Evolutionary conservation across 139 green algal species (phyloP).

Genomic region (Chlorella sp.): DNA sequence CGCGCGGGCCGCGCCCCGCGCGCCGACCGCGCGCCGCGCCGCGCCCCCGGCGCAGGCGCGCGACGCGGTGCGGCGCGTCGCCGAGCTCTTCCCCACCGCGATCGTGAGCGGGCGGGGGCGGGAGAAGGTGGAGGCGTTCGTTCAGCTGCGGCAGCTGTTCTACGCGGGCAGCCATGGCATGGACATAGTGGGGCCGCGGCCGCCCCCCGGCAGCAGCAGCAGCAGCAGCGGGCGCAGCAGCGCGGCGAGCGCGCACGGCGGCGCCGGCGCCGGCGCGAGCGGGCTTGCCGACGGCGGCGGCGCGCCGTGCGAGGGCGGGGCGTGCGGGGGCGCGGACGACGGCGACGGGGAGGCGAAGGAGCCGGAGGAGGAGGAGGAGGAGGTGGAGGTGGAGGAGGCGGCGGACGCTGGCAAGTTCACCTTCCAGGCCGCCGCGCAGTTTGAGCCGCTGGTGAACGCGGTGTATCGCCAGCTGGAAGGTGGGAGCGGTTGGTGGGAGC

Average conservation of each 20-base stretch:
- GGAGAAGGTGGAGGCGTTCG: conserved; percentile 93
- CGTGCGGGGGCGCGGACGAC: background rate
- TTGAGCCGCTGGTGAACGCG: conserved; percentile 80
- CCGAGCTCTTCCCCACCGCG: conserved; percentile 87
- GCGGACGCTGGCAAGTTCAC: conserved; percentile 14
- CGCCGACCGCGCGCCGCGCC: too few species aligned
- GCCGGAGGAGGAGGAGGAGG: background rate
- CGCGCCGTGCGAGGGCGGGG: background rate
- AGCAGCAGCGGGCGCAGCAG: background rate
- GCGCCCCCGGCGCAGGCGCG: conserved; percentile 68
- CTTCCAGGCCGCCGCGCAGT: conserved; percentile 87
- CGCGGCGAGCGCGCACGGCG: too few species aligned
- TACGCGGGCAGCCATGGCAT: conserved; percentile 98
- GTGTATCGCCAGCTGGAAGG: conserved; percentile 62
- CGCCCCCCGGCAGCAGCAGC: conserved; percentile 1
- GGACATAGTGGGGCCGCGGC: conserved; percentile 89
- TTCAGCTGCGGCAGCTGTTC: conserved; percentile 91
- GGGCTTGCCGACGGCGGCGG: too few species aligned
- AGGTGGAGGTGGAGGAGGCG: conserved; percentile 6
- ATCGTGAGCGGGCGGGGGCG: conserved; percentile 93
- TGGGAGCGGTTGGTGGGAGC: conserved; percentile 5
- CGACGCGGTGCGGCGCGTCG: conserved; percentile 70
- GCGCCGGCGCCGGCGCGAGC: too few species aligned
- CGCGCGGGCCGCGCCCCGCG: too few species aligned
- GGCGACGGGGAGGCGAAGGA: background rate